Conservation (phyloP, 2,329 filamentous ascomycete genomes). For the Ophiostoma ips region DNA sequence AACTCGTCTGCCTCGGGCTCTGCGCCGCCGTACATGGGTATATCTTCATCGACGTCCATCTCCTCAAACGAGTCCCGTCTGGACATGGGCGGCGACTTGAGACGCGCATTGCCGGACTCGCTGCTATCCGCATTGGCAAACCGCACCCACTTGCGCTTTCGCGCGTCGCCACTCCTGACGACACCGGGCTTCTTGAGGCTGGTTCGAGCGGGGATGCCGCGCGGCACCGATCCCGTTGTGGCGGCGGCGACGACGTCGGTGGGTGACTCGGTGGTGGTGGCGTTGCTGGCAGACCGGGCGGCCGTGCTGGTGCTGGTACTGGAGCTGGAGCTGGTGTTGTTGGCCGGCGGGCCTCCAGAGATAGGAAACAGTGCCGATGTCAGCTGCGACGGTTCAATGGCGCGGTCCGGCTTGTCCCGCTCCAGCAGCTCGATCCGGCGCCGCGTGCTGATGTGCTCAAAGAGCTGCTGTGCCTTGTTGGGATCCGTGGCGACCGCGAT, state of each 20-base stretch:
- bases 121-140: slow-evolving; percentile 17
- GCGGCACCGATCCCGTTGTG: too few relatives aligned
- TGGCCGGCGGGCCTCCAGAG: slow-evolving; percentile 13
- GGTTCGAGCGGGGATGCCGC: neutral
- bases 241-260: too few relatives aligned
- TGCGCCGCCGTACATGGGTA: neutral
- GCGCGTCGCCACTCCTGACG: neutral
- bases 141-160: slow-evolving; percentile 22
- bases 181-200: neutral
- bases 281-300: neutral
- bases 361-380: slow-evolving; percentile 18
- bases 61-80: neutral
- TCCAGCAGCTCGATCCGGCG: slow-evolving; percentile 29
- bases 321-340: neutral
- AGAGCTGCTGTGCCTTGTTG: slow-evolving; percentile 26
- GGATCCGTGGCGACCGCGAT: slow-evolving; percentile 27
- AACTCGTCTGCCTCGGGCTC: neutral
- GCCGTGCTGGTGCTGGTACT: neutral
- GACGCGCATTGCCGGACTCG: neutral
- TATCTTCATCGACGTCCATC: neutral
- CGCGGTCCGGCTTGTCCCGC: slow-evolving; percentile 30
- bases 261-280: too few relatives aligned
- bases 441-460: slow-evolving; percentile 23
- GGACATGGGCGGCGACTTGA: neutral
- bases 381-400: slow-evolving; percentile 22